phyloP scores from a whole-genome alignment of 306 rosid genomes.

The Prinsepia uniflora region DNA sequence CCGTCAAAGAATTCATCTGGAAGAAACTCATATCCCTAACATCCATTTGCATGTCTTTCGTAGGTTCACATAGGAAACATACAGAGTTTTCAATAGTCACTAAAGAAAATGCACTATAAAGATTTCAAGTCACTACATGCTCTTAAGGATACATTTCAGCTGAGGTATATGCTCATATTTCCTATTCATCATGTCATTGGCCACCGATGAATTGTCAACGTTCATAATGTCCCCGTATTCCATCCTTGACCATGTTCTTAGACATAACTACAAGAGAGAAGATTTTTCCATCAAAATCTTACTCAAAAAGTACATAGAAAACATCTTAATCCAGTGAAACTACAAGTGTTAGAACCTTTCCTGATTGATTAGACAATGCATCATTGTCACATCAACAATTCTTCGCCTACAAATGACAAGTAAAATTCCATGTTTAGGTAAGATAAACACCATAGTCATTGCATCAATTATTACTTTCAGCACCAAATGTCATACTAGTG shows the following conservation, averaged over 20 bases:
- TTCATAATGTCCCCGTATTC: slow-evolving; percentile 73
- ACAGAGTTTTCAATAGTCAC: slow-evolving; percentile 6
- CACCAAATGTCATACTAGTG: neutral
- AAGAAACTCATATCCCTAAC: slow-evolving; percentile 87
- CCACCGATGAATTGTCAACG: slow-evolving; percentile 83
- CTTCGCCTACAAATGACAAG: neutral
- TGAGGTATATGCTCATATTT: slow-evolving; percentile 70
- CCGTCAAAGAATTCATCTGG: slow-evolving; percentile 70
- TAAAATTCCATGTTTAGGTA: neutral
- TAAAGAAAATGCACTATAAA: neutral
- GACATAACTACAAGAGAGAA: slow-evolving; percentile 62
- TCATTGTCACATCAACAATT: neutral
- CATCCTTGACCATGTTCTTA: slow-evolving; percentile 91
- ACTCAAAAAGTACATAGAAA: neutral
- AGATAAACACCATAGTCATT: slow-evolving; percentile 10
- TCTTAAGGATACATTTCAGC: slow-evolving; percentile 68
- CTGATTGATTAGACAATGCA: neutral
- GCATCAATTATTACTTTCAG: neutral
- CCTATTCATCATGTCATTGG: slow-evolving; percentile 74
- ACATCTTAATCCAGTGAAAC: slow-evolving; percentile 6
- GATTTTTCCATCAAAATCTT: neutral
- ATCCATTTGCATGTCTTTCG: slow-evolving; percentile 83
- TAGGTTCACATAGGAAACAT: slow-evolving; percentile 31
- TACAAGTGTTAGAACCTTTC: neutral
- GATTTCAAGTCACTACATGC: slow-evolving; percentile 4